Conservation (phyloP, 176 grass and related monocot species). For the Phoenix roebelenii region DNA sequence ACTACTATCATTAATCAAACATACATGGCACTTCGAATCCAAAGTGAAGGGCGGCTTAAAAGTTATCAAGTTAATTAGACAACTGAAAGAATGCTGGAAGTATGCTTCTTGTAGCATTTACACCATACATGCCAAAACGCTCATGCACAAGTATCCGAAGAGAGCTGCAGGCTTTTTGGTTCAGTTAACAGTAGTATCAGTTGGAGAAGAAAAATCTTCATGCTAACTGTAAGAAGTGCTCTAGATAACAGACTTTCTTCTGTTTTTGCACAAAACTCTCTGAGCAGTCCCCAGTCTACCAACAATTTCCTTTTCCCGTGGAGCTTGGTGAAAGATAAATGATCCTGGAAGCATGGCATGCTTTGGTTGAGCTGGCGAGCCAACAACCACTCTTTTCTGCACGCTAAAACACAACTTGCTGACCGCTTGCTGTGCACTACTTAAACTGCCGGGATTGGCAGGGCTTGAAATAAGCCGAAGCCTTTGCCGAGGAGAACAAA, state of each 20-base stretch:
- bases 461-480: constrained; percentile 20
- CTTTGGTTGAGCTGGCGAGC: constrained; percentile 7
- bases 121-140: no score
- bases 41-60: no score
- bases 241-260: constrained; percentile 47
- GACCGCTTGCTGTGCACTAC: background rate
- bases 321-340: constrained; percentile 25
- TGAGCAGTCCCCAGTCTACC: constrained; percentile 20
- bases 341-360: constrained; percentile 14
- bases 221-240: no score
- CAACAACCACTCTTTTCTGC: constrained; percentile 15
- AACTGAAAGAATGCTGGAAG: no score
- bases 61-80: no score
- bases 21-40: no score
- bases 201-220: no score
- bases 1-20: no score
- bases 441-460: background rate
- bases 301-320: constrained; percentile 24
- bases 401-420: constrained; percentile 26
- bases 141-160: no score
- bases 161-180: no score
- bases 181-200: no score
- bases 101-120: no score
- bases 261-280: constrained; percentile 37
- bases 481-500: constrained; percentile 12